phyloP scores from a whole-genome alignment of 139 green algal species.

The Picochlorum sp. region DNA sequence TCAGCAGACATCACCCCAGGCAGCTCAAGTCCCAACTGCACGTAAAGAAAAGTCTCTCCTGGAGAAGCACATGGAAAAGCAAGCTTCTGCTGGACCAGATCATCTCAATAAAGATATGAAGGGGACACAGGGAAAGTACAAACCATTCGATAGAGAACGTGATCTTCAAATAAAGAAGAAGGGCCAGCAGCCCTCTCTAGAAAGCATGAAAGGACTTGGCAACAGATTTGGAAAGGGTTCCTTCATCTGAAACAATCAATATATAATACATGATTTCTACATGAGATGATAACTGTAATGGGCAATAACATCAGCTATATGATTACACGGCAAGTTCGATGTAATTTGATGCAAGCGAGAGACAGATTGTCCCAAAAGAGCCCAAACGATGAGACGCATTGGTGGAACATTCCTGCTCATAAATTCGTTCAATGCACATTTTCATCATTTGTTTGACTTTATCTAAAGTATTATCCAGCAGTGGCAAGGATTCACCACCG shows the following conservation, averaged over 20 bases:
- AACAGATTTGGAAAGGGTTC: slow-evolving; percentile 27
- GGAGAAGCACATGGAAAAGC: slow-evolving; percentile 54
- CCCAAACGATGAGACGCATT: neutral
- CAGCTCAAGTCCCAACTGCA: neutral
- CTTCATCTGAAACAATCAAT: neutral
- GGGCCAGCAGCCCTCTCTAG: slow-evolving; percentile 42
- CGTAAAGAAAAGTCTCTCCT: slow-evolving; percentile 54
- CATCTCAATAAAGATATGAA: slow-evolving; percentile 2
- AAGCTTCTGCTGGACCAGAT: slow-evolving; percentile 16
- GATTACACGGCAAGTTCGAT: too few species aligned
- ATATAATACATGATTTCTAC: too few species aligned
- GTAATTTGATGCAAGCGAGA: too few species aligned
- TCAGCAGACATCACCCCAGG: neutral
- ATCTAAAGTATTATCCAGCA: neutral
- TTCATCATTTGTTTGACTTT: slow-evolving; percentile 3
- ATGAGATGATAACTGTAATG: too few species aligned
- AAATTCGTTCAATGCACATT: neutral
- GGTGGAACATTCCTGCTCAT: neutral
- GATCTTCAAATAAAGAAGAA: slow-evolving; percentile 38
- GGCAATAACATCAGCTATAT: too few species aligned
- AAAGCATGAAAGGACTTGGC: slow-evolving; percentile 26
- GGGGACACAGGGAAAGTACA: slow-evolving; percentile 28
- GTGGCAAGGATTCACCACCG: neutral
- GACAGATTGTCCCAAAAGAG: neutral
- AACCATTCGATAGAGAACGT: slow-evolving; percentile 68